These are phyloP conservation scores for Epichloe gansuensis DNA, from an alignment of 2,329 filamentous ascomycete species.

Conservation along the genomic window DNA sequence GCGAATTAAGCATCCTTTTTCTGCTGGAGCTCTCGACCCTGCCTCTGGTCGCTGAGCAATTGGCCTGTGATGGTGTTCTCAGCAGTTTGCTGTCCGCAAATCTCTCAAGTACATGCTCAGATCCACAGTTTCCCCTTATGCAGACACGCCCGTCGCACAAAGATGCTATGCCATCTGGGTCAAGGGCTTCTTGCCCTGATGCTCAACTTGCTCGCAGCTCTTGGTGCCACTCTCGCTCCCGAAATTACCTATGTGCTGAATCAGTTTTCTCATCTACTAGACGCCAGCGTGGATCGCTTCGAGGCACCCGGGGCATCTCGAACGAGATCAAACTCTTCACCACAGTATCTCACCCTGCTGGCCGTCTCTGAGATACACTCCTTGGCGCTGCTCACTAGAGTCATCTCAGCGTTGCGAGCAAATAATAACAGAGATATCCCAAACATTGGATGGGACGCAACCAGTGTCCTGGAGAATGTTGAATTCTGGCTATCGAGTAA, in stretches of 20 bases:
- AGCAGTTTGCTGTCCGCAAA: slow-evolving; percentile 69
- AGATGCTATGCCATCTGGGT: slow-evolving; percentile 86
- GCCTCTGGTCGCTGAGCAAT: slow-evolving; percentile 70
- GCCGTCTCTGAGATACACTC: slow-evolving; percentile 69
- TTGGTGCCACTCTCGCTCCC: slow-evolving; percentile 69
- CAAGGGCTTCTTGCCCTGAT: slow-evolving; percentile 73
- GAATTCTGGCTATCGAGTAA: slow-evolving; percentile 67
- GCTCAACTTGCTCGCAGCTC: slow-evolving; percentile 72
- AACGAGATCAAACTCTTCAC: slow-evolving; percentile 34
- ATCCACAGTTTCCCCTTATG: slow-evolving; percentile 62
- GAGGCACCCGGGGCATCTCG: slow-evolving; percentile 46
- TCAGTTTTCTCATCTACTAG: slow-evolving; percentile 71
- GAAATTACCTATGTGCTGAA: slow-evolving; percentile 84
- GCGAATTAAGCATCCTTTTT: slow-evolving; percentile 81
- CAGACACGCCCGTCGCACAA: slow-evolving; percentile 52
- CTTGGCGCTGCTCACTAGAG: slow-evolving; percentile 60
- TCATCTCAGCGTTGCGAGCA: slow-evolving; percentile 54
- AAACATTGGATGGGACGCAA: slow-evolving; percentile 62
- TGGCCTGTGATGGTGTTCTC: slow-evolving; percentile 78
- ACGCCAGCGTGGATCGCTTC: slow-evolving; percentile 59
- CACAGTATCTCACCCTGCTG: slow-evolving; percentile 58
- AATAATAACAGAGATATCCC: slow-evolving; percentile 62
- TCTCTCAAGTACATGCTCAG: slow-evolving; percentile 64
- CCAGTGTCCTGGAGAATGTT: slow-evolving; percentile 64
- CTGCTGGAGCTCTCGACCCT: slow-evolving; percentile 78